Conservation (phyloP, 2,329 filamentous ascomycete genomes). For the Stachybotrys chartarum region DNA sequence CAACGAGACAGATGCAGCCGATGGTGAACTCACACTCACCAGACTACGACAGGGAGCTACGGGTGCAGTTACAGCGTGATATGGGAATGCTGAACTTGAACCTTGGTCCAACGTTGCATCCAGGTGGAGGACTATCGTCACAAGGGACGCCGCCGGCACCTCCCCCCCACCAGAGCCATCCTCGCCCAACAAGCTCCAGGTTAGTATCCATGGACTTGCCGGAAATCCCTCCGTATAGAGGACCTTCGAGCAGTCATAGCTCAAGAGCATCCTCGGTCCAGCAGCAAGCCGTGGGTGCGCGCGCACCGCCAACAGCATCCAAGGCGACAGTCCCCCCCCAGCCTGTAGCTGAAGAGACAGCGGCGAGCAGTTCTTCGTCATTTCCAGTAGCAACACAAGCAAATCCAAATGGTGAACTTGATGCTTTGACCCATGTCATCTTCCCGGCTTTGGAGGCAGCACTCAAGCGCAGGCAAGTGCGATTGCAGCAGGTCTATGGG, state of each 20-base stretch:
- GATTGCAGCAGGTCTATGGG: conserved; percentile 46
- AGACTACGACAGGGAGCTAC: conserved; percentile 54
- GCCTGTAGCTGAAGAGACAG: conserved; percentile 19
- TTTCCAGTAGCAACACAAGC: conserved; percentile 51
- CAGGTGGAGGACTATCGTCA: conserved; percentile 3
- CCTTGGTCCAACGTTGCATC: conserved; percentile 6
- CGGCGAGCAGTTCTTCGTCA: conserved; percentile 32
- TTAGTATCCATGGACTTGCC: conserved; percentile 35
- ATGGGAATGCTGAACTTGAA: conserved; percentile 49
- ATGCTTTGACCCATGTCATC: conserved; percentile 84
- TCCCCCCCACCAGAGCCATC: conserved; percentile 23
- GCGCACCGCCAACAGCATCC: conserved; percentile 9
- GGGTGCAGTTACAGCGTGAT: conserved; percentile 57
- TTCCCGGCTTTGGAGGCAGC: conserved; percentile 89
- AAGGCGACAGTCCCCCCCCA: conserved; percentile 10
- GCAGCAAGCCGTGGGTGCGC: conserved; percentile 15
- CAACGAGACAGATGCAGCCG: conserved; percentile 39
- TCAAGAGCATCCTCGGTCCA: conserved; percentile 19
- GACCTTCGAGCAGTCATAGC: conserved; percentile 20
- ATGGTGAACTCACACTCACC: conserved; percentile 41
- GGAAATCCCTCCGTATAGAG: conserved; percentile 50
- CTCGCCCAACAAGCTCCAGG: conserved; percentile 30
- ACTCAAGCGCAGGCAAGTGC: conserved; percentile 67
- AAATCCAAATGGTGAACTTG: conserved; percentile 63
- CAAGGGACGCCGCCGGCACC: conserved; percentile 18